Percentiles rank a stretch among this genome's conserved stretches.
These are phyloP conservation scores for Aaosphaeria pasadenensis DNA, from an alignment of 2,329 filamentous ascomycete species.

Conservation along the genomic window DNA sequence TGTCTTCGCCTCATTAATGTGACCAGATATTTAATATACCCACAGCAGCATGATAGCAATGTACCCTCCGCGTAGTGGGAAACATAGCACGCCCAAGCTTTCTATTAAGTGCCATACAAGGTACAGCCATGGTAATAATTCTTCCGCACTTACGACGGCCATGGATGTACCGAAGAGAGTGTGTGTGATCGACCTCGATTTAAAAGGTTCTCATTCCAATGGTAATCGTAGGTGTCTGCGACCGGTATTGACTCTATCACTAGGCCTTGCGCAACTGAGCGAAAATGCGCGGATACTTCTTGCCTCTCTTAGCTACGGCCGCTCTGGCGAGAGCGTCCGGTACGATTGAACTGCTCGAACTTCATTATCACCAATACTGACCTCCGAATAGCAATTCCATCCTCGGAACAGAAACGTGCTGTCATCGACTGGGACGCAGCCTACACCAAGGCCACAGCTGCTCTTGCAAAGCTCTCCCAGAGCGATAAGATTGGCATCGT, in stretches of 20 bases:
- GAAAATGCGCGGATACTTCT: conserved; percentile 24
- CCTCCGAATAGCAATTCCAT: conserved; percentile 17
- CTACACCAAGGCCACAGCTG: conserved; percentile 38
- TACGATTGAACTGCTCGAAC: conserved; percentile 4
- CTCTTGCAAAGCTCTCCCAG: conserved; percentile 38
- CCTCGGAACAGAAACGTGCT: conserved; percentile 19
- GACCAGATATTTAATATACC: conserved; percentile 21
- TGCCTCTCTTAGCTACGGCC: conserved; percentile 21
- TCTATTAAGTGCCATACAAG: conserved; percentile 1
- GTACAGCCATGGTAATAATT: conserved; percentile 20
- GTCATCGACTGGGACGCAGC: conserved; percentile 36
- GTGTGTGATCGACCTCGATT: no score
- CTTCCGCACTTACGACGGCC: conserved; percentile 5
- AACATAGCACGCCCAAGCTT: conserved; percentile 3
- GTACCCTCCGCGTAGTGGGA: conserved; percentile 1
- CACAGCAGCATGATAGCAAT: conserved; percentile 8
- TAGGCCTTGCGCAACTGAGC: conserved; percentile 1
- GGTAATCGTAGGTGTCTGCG: no score
- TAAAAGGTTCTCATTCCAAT: no score
- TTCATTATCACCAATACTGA: conserved; percentile 1
- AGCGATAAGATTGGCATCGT: conserved; percentile 41
- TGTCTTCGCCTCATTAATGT: conserved; percentile 22
- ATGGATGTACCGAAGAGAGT: no score
- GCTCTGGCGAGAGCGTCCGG: conserved; percentile 19
- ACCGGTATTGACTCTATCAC: not conserved